These are phyloP conservation scores for Penicillium hordei DNA, from an alignment of 2,329 filamentous ascomycete species.

Conservation along the genomic window DNA sequence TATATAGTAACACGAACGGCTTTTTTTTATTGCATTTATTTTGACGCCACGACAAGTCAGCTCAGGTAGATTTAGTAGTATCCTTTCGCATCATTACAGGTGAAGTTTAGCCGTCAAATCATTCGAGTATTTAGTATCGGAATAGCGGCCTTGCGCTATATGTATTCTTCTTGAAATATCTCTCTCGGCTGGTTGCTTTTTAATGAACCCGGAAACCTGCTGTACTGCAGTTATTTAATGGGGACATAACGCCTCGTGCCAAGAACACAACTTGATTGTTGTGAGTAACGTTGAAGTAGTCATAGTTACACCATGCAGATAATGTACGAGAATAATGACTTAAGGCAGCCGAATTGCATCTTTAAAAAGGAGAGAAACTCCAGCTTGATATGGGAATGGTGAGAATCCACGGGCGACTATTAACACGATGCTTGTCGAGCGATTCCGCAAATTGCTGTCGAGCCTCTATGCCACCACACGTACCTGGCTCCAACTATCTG, in stretches of 20 bases:
- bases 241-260: background rate
- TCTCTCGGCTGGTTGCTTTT: background rate
- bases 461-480: background rate
- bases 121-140: background rate
- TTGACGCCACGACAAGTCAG: background rate
- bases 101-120: background rate
- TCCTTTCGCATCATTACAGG: background rate
- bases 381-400: background rate
- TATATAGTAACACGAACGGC: background rate
- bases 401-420: background rate
- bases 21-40: background rate
- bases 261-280: background rate
- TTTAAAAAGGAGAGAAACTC: conserved; percentile 1
- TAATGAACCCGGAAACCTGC: too few species aligned
- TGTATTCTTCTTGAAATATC: background rate
- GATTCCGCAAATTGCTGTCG: background rate
- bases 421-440: conserved; percentile 8
- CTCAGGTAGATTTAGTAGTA: background rate
- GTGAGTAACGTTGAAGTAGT: conserved; percentile 4
- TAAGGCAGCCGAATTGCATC: conserved; percentile 5
- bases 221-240: background rate
- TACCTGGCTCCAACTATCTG: background rate
- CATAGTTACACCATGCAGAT: conserved; percentile 4
- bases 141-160: background rate
- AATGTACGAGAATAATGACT: background rate